Percentiles rank a stretch among this genome's conserved stretches.
Conservation (phyloP, 192 early-diverging fungal species). For the Umbelopsis ramanniana region DNA sequence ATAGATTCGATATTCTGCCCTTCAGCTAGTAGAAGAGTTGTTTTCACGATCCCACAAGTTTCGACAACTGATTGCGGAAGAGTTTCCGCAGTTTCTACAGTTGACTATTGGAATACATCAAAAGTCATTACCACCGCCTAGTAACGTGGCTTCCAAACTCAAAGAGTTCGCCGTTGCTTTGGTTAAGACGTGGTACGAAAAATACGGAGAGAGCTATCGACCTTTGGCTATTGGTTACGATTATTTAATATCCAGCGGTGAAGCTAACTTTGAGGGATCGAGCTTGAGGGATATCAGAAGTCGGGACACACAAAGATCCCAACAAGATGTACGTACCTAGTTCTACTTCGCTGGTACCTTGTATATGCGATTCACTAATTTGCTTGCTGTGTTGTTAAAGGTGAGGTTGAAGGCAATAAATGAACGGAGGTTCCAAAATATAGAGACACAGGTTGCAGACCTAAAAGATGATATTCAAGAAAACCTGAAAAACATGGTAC, state of each 20-base stretch:
- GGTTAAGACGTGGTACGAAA: slow-evolving; percentile 60
- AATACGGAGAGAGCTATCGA: slow-evolving; percentile 58
- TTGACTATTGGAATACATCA: slow-evolving; percentile 63
- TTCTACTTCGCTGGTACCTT: neutral
- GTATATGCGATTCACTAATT: neutral
- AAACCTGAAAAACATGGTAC: slow-evolving; percentile 48
- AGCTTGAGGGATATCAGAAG: slow-evolving; percentile 9
- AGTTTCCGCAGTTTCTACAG: slow-evolving; percentile 57
- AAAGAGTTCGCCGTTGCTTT: slow-evolving; percentile 50
- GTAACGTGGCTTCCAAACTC: slow-evolving; percentile 51
- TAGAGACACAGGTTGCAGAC: slow-evolving; percentile 46
- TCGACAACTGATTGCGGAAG: slow-evolving; percentile 52
- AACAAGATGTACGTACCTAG: slow-evolving; percentile 26
- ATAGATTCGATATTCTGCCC: slow-evolving; percentile 62
- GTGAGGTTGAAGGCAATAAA: slow-evolving; percentile 39
- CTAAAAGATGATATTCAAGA: slow-evolving; percentile 45
- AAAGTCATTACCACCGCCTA: slow-evolving; percentile 56
- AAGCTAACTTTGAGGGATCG: slow-evolving; percentile 12
- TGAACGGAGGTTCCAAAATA: slow-evolving; percentile 39
- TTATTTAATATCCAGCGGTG: slow-evolving; percentile 43
- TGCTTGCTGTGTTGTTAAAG: neutral
- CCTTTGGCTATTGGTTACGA: slow-evolving; percentile 60
- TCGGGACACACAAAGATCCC: slow-evolving; percentile 22
- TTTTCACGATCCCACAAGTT: slow-evolving; percentile 71
- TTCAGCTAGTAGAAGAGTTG: slow-evolving; percentile 62